Percentiles rank a stretch among this genome's conserved stretches.
Conservation (phyloP, 2,329 filamentous ascomycete genomes). For the Arthrobotrys musiformis region DNA sequence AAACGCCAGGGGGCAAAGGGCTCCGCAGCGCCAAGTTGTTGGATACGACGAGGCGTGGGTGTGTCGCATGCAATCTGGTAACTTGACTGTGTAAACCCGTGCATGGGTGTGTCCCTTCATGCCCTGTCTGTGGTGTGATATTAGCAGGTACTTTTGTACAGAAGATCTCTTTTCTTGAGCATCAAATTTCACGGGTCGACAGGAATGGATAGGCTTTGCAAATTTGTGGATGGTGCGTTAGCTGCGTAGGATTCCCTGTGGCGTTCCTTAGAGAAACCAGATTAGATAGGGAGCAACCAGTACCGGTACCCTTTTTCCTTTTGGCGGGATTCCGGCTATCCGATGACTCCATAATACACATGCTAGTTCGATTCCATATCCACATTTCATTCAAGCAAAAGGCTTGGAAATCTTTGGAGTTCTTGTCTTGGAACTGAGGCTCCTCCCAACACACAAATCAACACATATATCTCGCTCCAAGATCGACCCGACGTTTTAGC, state of each 20-base stretch:
- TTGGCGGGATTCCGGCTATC: slow-evolving; percentile 7
- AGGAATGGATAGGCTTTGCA: slow-evolving; percentile 14
- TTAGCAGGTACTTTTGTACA: slow-evolving; percentile 14
- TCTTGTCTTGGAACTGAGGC: background rate
- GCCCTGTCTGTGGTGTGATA: slow-evolving; percentile 24
- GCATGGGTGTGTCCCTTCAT: slow-evolving; percentile 8
- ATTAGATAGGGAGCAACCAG: background rate
- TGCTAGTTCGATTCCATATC: too few species aligned
- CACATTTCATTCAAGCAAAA: background rate
- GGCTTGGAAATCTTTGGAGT: slow-evolving; percentile 2
- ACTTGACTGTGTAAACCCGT: background rate
- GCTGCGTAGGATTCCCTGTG: slow-evolving; percentile 3
- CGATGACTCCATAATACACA: background rate
- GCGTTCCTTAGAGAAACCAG: background rate
- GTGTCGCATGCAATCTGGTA: slow-evolving; percentile 28
- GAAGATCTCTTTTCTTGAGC: background rate
- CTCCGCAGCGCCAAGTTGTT: slow-evolving; percentile 39
- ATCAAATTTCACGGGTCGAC: slow-evolving; percentile 21
- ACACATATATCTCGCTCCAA: slow-evolving; percentile 6
- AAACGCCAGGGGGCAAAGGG: slow-evolving; percentile 16
- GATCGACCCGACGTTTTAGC: background rate
- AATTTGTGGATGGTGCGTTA: too few species aligned
- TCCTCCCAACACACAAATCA: background rate
- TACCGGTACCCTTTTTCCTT: background rate
- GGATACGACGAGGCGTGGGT: slow-evolving; percentile 34